Evolutionary conservation across 352 stramenopile genomes (phyloP).

Genomic region (Phytophthora aleatoria): DNA sequence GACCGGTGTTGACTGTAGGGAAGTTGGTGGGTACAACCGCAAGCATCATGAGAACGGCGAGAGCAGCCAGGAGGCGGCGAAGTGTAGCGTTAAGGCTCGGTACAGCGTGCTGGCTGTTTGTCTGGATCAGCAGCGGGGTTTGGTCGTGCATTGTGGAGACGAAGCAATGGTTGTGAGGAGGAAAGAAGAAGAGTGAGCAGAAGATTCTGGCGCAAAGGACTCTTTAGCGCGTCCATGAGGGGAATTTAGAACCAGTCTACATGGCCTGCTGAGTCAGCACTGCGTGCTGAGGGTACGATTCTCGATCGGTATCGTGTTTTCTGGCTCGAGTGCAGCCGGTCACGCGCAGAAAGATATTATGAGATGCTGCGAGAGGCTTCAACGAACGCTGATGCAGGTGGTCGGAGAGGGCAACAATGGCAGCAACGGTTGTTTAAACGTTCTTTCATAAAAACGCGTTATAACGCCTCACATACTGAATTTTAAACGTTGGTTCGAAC

Average conservation of each 20-base stretch:
- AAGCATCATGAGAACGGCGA: constrained; percentile 8
- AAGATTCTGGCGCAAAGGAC: neutral
- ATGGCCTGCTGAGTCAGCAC: no score
- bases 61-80: constrained; percentile 1
- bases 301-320: no score
- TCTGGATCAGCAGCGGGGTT: neutral
- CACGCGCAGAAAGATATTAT: neutral
- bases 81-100: constrained; percentile 1
- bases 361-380: neutral
- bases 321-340: no score
- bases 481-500: no score
- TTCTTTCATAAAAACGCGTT: no score
- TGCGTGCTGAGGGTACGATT: no score
- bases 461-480: no score
- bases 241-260: no score
- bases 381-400: neutral
- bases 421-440: no score
- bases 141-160: neutral
- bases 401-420: neutral
- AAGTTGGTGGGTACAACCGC: constrained; percentile 1
- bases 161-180: neutral
- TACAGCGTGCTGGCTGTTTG: neutral
- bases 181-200: neutral
- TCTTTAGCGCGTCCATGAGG: no score
- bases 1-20: neutral